Conservation (phyloP, 257 asterid species). For the Rubia yunnanensis region DNA sequence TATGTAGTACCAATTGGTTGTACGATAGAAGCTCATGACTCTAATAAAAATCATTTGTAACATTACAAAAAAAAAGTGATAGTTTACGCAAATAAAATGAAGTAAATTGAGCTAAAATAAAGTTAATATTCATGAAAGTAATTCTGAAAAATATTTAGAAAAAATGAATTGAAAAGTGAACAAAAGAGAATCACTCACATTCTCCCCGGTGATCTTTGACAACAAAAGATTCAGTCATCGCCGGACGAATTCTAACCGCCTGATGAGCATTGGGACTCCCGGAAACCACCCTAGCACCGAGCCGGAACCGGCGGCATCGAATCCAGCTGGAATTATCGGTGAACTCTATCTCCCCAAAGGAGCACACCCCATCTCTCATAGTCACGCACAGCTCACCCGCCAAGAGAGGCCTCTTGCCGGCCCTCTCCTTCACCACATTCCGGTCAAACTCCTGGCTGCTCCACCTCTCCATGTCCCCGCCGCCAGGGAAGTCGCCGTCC, state of each 20-base stretch:
- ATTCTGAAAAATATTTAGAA: too few relatives aligned
- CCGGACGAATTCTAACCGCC: conserved; percentile 28
- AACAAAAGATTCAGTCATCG: conserved; percentile 48
- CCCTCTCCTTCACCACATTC: conserved; percentile 44
- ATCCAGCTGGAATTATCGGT: conserved; percentile 82
- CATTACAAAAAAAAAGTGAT: too few relatives aligned
- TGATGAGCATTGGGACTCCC: neutral
- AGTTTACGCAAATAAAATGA: too few relatives aligned
- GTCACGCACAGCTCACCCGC: conserved; percentile 36
- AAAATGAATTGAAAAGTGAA: neutral
- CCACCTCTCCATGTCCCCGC: conserved; percentile 24
- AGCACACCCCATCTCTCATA: conserved; percentile 41
- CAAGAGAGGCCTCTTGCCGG: conserved; percentile 55
- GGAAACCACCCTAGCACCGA: conserved; percentile 49
- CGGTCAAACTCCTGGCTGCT: conserved; percentile 25
- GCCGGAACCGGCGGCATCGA: conserved; percentile 48
- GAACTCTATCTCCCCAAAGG: conserved; percentile 50
- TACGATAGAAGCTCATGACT: too few relatives aligned
- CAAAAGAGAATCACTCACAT: conserved; percentile 31
- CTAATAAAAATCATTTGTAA: too few relatives aligned
- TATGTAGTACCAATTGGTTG: too few relatives aligned
- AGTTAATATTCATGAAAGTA: too few relatives aligned
- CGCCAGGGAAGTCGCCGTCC: conserved; percentile 48
- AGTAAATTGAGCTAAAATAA: too few relatives aligned
- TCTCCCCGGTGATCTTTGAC: conserved; percentile 82